phyloP scores from a whole-genome alignment of 2,329 filamentous ascomycete species.

The Thermothelomyces thermophilus region DNA sequence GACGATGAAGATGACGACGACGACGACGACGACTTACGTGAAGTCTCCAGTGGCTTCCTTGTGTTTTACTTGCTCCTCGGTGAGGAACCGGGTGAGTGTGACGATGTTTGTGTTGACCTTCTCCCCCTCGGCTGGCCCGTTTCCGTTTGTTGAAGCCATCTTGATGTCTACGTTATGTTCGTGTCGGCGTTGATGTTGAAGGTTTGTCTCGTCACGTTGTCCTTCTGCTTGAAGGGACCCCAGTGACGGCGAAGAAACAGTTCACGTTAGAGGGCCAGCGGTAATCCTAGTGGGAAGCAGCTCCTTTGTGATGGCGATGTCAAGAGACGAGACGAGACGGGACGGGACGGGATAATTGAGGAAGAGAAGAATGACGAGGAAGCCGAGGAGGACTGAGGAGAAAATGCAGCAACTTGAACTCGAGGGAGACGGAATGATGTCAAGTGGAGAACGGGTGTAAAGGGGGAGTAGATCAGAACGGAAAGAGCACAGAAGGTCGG shows the following conservation, averaged over 20 bases:
- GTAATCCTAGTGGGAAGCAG: too few relatives aligned
- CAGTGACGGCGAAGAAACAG: too few relatives aligned
- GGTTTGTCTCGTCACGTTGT: not conserved
- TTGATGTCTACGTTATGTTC: conserved; percentile 10
- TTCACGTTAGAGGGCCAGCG: too few relatives aligned
- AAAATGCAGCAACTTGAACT: too few relatives aligned
- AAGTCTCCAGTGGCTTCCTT: conserved; percentile 96
- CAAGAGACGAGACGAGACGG: too few relatives aligned
- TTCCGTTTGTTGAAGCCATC: conserved; percentile 29
- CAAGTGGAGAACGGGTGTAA: conserved; percentile 2
- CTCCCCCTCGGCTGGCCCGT: conserved; percentile 53
- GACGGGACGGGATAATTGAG: not conserved
- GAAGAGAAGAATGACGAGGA: too few relatives aligned
- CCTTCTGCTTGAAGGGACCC: not conserved
- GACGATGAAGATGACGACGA: not conserved
- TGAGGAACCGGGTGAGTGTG: conserved; percentile 90
- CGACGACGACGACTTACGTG: conserved; percentile 57
- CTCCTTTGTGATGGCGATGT: not conserved
- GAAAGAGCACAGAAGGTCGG: not conserved
- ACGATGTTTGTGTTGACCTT: conserved; percentile 94
- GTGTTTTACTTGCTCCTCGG: conserved; percentile 90
- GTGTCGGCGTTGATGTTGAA: not conserved
- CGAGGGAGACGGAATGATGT: not conserved
- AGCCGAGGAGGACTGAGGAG: too few relatives aligned
- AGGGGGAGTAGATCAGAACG: not conserved